Percentiles rank a stretch among this genome's conserved stretches.
phyloP scores from a whole-genome alignment of 495 filamentous ascomycete genomes.

The Trichoderma parareesei region DNA sequence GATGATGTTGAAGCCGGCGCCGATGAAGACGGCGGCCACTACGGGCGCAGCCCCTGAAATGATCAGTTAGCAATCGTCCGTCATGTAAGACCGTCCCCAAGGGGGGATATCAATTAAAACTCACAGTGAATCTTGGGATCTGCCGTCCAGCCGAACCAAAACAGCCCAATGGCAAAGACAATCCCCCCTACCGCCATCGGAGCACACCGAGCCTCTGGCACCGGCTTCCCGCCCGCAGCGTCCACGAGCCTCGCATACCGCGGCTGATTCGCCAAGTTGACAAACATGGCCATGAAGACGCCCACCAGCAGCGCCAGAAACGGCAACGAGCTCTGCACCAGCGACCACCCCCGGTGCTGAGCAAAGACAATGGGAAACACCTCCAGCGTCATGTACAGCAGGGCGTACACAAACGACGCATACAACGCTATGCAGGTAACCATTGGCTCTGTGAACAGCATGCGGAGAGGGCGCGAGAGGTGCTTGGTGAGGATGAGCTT shows the following conservation, averaged over 20 bases:
- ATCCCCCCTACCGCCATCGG: slow-evolving; percentile 49
- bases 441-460: slow-evolving; percentile 64
- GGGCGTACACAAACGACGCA: slow-evolving; percentile 54
- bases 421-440: slow-evolving; percentile 55
- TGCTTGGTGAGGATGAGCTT: slow-evolving; percentile 50
- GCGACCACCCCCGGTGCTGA: background rate
- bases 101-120: no score
- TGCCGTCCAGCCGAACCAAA: slow-evolving; percentile 55
- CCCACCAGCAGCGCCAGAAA: slow-evolving; percentile 46
- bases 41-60: slow-evolving; percentile 24
- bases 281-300: slow-evolving; percentile 52
- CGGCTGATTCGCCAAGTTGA: slow-evolving; percentile 32
- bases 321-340: slow-evolving; percentile 37
- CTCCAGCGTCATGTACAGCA: slow-evolving; percentile 58
- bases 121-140: slow-evolving; percentile 30
- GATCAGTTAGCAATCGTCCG: slow-evolving; percentile 20
- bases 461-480: slow-evolving; percentile 57
- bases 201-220: slow-evolving; percentile 41
- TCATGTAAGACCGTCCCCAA: slow-evolving; percentile 8
- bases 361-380: slow-evolving; percentile 58
- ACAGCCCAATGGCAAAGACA: slow-evolving; percentile 47
- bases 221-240: slow-evolving; percentile 41
- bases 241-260: slow-evolving; percentile 19
- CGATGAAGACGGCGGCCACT: no score
- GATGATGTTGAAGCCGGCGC: slow-evolving; percentile 32